Conservation (phyloP, 331 rosid genomes). For the Dryas integrifolia region DNA sequence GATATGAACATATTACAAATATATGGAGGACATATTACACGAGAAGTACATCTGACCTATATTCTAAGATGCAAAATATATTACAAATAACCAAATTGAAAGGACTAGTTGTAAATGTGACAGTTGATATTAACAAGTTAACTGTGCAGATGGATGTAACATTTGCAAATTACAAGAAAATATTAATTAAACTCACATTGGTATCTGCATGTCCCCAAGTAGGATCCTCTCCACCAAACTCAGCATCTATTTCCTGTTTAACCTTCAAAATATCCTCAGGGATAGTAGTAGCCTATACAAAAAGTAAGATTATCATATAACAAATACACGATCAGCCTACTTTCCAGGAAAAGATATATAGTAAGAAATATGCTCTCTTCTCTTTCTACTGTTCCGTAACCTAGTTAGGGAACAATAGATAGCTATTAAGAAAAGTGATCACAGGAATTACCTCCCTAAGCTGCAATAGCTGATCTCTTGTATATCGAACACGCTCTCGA, state of each 20-base stretch:
- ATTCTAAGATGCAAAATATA: neutral
- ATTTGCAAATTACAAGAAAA: neutral
- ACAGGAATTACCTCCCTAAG: slow-evolving; percentile 61
- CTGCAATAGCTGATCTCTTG: slow-evolving; percentile 70
- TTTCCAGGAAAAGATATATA: neutral
- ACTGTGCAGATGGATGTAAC: neutral
- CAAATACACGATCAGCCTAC: neutral
- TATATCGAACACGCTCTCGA: slow-evolving; percentile 70
- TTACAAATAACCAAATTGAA: neutral
- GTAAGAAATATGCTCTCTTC: neutral
- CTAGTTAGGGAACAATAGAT: neutral
- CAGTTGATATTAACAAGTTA: neutral
- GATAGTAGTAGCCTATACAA: slow-evolving; percentile 52
- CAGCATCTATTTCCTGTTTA: slow-evolving; percentile 70
- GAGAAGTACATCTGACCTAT: neutral
- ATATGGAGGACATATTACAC: too few species aligned
- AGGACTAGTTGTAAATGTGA: neutral
- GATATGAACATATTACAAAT: neutral
- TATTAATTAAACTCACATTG: slow-evolving; percentile 47
- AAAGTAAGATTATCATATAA: neutral
- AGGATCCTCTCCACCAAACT: slow-evolving; percentile 79
- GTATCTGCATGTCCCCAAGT: slow-evolving; percentile 71
- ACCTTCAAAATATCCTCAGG: slow-evolving; percentile 64
- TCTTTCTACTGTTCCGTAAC: slow-evolving; percentile 1
- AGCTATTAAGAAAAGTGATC: slow-evolving; percentile 6